Percentiles rank a stretch among this genome's conserved stretches.
phyloP scores from a whole-genome alignment of 352 stramenopile genomes.

The Aphanomyces astaci region DNA sequence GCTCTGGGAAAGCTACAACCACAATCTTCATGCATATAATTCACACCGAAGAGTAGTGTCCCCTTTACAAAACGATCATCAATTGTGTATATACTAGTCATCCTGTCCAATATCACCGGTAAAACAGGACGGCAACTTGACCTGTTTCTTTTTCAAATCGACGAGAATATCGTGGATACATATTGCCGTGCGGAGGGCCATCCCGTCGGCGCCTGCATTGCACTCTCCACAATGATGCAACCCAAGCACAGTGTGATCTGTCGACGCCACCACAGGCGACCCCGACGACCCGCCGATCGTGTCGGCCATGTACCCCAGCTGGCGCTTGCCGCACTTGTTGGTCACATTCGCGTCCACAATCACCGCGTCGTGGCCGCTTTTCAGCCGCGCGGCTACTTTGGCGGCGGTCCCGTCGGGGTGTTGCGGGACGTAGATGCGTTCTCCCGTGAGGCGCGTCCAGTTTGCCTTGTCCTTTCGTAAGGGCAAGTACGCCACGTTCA shows the following conservation, averaged over 20 bases:
- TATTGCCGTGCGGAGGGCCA: slow-evolving; percentile 27
- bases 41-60: no score
- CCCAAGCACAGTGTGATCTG: slow-evolving; percentile 51
- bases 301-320: slow-evolving; percentile 53
- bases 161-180: slow-evolving; percentile 30
- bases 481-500: slow-evolving; percentile 17
- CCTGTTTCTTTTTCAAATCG: slow-evolving; percentile 36
- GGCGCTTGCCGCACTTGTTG: slow-evolving; percentile 33
- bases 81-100: no score
- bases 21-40: no score
- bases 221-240: slow-evolving; percentile 57
- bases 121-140: neutral
- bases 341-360: slow-evolving; percentile 33
- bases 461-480: neutral
- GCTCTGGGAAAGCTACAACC: no score
- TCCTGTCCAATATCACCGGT: neutral
- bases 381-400: slow-evolving; percentile 30
- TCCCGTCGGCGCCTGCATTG: slow-evolving; percentile 46
- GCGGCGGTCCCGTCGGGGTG: slow-evolving; percentile 36
- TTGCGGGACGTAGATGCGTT: slow-evolving; percentile 49
- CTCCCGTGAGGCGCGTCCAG: slow-evolving; percentile 22
- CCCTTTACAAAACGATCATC: no score
- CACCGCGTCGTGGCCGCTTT: slow-evolving; percentile 36
- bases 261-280: slow-evolving; percentile 42
- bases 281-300: slow-evolving; percentile 53